phyloP scores from a whole-genome alignment of 176 grass and related monocot species.

The Carex kokanica region DNA sequence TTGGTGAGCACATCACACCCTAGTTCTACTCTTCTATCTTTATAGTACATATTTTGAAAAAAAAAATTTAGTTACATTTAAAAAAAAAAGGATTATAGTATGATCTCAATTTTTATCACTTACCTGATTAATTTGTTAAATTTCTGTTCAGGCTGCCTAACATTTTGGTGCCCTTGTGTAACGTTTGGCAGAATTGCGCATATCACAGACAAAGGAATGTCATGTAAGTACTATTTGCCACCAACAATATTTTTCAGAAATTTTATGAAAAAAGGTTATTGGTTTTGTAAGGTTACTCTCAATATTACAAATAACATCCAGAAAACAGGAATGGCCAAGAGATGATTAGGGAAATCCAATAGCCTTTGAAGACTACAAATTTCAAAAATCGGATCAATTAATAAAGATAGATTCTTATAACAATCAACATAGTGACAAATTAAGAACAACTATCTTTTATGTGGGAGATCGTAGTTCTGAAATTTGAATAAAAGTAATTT shows the following conservation, averaged over 20 bases:
- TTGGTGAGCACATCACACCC: too few species aligned
- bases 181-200: constrained; percentile 21
- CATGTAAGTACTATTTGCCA: constrained; percentile 3
- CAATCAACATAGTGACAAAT: too few species aligned
- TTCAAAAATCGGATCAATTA: neutral
- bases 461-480: too few species aligned
- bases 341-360: neutral
- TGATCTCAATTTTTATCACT: neutral
- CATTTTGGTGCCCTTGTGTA: constrained; percentile 19
- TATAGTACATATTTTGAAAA: too few species aligned
- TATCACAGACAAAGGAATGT: neutral
- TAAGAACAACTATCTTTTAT: too few species aligned
- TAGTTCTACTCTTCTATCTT: too few species aligned
- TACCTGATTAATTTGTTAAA: neutral
- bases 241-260: neutral
- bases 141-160: constrained; percentile 13
- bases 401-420: too few species aligned
- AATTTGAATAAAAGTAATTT: too few species aligned
- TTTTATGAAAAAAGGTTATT: neutral
- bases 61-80: too few species aligned
- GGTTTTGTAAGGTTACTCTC: neutral
- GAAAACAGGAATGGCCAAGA: neutral
- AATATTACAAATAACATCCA: neutral
- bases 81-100: too few species aligned
- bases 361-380: neutral